Percentiles rank a stretch among this genome's conserved stretches.
phyloP scores from a whole-genome alignment of 495 filamentous ascomycete species.

The Tuber melanosporum region DNA sequence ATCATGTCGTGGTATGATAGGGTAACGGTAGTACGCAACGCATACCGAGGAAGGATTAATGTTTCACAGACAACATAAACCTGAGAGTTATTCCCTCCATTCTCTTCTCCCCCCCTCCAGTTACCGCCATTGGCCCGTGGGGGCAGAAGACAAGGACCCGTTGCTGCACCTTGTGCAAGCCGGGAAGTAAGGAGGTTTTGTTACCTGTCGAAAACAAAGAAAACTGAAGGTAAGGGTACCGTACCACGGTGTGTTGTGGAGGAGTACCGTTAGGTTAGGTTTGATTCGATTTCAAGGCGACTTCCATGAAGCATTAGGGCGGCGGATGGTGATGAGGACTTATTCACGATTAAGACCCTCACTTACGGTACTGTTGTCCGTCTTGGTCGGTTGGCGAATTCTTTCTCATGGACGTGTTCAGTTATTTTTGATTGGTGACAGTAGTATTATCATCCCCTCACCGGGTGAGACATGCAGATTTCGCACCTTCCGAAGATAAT shows the following conservation, averaged over 20 bases:
- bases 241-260: too few species aligned
- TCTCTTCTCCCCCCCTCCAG: too few species aligned
- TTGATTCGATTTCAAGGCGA: too few species aligned
- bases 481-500: too few species aligned
- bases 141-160: not conserved
- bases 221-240: too few species aligned
- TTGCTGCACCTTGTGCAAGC: not conserved
- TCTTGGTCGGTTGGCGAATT: not conserved
- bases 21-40: not conserved
- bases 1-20: not conserved
- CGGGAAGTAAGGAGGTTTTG: not conserved
- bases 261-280: too few species aligned
- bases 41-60: not conserved
- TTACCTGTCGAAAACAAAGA: not conserved
- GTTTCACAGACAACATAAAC: not conserved
- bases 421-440: not conserved
- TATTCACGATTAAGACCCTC: not conserved
- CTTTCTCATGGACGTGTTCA: not conserved
- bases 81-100: not conserved
- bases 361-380: not conserved
- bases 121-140: too few species aligned
- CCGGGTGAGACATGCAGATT: too few species aligned
- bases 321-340: not conserved
- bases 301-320: not conserved
- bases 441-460: not conserved